These are phyloP conservation scores for Hevea brasiliensis DNA, from an alignment of 345 rosid species.

Conservation along the genomic window DNA sequence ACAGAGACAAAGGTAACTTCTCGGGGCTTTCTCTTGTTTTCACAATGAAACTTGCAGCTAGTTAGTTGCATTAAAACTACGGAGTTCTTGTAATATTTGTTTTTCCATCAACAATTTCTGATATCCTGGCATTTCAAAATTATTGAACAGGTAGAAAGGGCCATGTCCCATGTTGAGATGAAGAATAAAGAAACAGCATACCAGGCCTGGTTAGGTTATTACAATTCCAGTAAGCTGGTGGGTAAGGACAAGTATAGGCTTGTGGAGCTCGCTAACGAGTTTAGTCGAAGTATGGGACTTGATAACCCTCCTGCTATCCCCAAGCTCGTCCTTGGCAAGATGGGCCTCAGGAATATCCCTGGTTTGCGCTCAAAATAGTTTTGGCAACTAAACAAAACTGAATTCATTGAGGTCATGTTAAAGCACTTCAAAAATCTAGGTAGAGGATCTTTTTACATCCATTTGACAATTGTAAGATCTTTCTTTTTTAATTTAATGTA, in stretches of 20 bases:
- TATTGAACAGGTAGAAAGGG: slow-evolving; percentile 63
- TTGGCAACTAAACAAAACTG: not conserved
- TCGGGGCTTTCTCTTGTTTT: no score
- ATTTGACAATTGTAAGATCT: no score
- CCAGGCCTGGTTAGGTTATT: slow-evolving; percentile 96
- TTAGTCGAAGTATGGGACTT: slow-evolving; percentile 91
- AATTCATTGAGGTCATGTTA: no score
- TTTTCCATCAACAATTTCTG: not conserved
- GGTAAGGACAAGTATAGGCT: slow-evolving; percentile 67
- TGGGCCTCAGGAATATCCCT: slow-evolving; percentile 87
- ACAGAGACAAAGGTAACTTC: slow-evolving; percentile 65
- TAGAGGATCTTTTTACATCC: no score
- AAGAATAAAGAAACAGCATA: slow-evolving; percentile 83
- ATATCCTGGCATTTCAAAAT: no score
- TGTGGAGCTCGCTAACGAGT: slow-evolving; percentile 90
- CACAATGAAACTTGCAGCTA: not conserved
- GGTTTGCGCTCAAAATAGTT: slow-evolving; percentile 70
- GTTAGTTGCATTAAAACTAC: not conserved
- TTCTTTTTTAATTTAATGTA: no score
- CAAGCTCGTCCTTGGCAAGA: slow-evolving; percentile 66
- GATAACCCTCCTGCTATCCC: slow-evolving; percentile 78
- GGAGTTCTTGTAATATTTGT: no score
- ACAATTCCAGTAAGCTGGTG: slow-evolving; percentile 73
- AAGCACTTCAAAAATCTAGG: not conserved
- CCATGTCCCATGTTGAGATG: slow-evolving; percentile 72